Evolutionary conservation across 2,329 filamentous ascomycete species (phyloP).

Genomic region (Fusarium sp.): DNA sequence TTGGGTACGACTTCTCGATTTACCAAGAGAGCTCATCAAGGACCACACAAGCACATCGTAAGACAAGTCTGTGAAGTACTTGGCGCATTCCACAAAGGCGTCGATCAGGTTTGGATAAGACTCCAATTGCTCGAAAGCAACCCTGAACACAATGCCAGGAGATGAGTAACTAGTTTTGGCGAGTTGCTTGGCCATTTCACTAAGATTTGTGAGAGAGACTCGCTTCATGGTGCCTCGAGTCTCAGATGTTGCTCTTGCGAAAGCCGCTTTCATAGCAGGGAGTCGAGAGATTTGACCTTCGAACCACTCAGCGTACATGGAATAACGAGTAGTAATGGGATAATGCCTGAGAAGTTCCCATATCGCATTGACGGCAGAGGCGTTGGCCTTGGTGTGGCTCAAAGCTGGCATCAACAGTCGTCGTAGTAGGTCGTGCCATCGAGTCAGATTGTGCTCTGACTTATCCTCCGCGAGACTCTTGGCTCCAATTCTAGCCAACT

Average conservation of each 20-base stretch:
- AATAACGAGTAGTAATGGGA: conserved; percentile 81
- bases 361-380: conserved; percentile 85
- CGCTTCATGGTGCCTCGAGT: conserved; percentile 90
- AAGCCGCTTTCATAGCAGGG: conserved; percentile 82
- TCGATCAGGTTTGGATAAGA: conserved; percentile 95
- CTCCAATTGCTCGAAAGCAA: conserved; percentile 91
- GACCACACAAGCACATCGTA: conserved; percentile 97
- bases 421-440: conserved; percentile 89
- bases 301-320: conserved; percentile 95
- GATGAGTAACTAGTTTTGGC: conserved; percentile 94
- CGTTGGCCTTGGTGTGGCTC: conserved; percentile 87
- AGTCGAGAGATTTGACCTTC: conserved; percentile 80
- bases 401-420: conserved; percentile 89
- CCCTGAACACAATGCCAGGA: conserved; percentile 90
- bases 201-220: conserved; percentile 87
- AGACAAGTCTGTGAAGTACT: conserved; percentile 91
- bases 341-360: conserved; percentile 87
- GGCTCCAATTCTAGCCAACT: conserved; percentile 86
- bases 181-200: conserved; percentile 86
- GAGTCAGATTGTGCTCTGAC: conserved; percentile 76
- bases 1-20: conserved; percentile 73
- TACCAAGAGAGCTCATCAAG: conserved; percentile 79
- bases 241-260: conserved; percentile 80
- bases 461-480: conserved; percentile 78
- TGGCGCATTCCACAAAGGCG: conserved; percentile 92